phyloP scores from a whole-genome alignment of 2,329 filamentous ascomycete species.

The Cladophialophora chaetospira region DNA sequence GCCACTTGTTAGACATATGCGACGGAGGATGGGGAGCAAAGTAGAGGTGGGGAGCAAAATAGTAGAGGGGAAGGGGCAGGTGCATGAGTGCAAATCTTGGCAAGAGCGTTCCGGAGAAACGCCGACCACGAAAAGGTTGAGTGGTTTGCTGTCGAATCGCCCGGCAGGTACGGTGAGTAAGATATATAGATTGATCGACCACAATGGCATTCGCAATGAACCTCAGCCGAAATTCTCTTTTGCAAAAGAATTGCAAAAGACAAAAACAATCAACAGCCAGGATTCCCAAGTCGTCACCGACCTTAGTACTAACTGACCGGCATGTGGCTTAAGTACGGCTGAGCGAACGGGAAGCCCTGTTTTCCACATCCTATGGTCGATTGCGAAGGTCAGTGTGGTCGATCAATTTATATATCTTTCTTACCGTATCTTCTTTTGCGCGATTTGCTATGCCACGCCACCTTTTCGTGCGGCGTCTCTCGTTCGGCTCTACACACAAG shows the following conservation, averaged over 20 bases:
- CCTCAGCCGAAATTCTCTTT: constrained; percentile 20
- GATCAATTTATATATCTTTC: neutral
- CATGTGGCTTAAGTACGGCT: constrained; percentile 5
- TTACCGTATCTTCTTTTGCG: neutral
- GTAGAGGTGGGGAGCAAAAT: neutral
- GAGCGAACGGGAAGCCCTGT: constrained; percentile 21
- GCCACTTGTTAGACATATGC: constrained; percentile 2
- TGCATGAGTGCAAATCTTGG: no score
- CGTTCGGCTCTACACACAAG: neutral
- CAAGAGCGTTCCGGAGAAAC: neutral
- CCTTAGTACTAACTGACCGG: constrained; percentile 5
- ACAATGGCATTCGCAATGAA: constrained; percentile 22
- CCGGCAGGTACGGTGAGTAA: neutral
- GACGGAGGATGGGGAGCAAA: neutral
- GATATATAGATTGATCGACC: neutral
- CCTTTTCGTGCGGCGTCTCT: neutral
- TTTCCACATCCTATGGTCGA: constrained; percentile 29
- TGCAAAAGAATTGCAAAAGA: no score
- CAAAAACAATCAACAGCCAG: constrained; percentile 5
- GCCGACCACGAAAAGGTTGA: neutral
- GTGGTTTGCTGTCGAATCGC: neutral
- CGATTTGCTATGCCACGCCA: neutral
- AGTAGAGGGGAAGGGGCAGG: neutral
- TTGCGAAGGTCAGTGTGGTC: constrained; percentile 16
- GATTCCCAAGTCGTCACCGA: constrained; percentile 7